Evolutionary conservation across 441 rosid species (phyloP).

Genomic region (Erodium moschatum): DNA sequence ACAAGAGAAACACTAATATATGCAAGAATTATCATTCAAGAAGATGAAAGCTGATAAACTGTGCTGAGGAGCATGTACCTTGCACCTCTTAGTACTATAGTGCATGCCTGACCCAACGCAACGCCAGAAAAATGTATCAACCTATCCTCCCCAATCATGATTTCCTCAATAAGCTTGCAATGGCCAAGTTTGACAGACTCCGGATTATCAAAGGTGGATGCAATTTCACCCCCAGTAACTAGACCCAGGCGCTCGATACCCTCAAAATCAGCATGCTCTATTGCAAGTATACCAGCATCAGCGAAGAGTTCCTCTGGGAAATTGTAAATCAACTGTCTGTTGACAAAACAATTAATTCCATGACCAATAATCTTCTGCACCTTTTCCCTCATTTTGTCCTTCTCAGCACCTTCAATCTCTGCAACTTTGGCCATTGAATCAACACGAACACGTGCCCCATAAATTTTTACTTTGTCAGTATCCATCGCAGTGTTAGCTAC

Average conservation of each 20-base stretch:
- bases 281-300: conserved; percentile 91
- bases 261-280: conserved; percentile 98
- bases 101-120: conserved; percentile 94
- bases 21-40: neutral
- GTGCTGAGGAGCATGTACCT: conserved; percentile 34
- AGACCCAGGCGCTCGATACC: conserved; percentile 91
- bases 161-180: conserved; percentile 89
- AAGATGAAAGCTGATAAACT: too few relatives aligned
- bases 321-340: conserved; percentile 92
- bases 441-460: conserved; percentile 98
- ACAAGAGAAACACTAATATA: too few relatives aligned
- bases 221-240: conserved; percentile 95
- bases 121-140: conserved; percentile 92
- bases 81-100: conserved; percentile 87
- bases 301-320: conserved; percentile 97
- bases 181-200: conserved; percentile 97
- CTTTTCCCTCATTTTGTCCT: conserved; percentile 93
- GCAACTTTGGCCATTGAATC: conserved; percentile 96
- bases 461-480: conserved; percentile 94
- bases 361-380: conserved; percentile 86
- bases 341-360: conserved; percentile 91
- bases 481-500: conserved; percentile 99
- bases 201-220: conserved; percentile 97
- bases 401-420: conserved; percentile 94
- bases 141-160: conserved; percentile 98